A percentile compares a stretch with the other conserved stretches of the same genome.
Conservation (phyloP, 148 eudicot species). For the Agrostemma githago region DNA sequence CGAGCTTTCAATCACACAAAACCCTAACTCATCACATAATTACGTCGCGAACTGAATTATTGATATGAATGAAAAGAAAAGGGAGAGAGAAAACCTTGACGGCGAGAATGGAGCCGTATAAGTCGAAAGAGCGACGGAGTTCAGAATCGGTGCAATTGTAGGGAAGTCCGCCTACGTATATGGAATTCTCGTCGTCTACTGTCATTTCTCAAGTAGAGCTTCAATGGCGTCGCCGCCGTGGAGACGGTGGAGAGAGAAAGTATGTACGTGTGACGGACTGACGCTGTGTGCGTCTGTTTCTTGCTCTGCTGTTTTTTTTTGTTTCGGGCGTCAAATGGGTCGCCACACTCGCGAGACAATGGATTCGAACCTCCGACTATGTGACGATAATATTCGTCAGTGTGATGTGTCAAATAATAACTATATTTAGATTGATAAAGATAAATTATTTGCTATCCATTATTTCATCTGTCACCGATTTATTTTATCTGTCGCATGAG, state of each 20-base stretch:
- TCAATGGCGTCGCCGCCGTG: neutral
- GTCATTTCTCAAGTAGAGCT: conserved; percentile 39
- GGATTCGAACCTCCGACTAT: too few species aligned
- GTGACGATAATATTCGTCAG: too few species aligned
- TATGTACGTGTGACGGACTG: neutral
- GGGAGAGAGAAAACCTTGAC: conserved; percentile 53
- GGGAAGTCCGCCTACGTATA: conserved; percentile 83
- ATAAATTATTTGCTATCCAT: too few species aligned
- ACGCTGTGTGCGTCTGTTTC: too few species aligned
- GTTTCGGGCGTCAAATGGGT: too few species aligned
- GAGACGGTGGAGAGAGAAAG: conserved; percentile 1
- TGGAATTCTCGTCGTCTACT: conserved; percentile 68
- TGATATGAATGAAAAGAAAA: neutral
- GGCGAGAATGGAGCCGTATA: conserved; percentile 61
- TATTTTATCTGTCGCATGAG: too few species aligned
- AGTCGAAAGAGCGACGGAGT: conserved; percentile 55
- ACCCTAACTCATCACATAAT: neutral
- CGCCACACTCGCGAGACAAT: too few species aligned
- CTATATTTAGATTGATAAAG: too few species aligned
- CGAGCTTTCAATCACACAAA: neutral
- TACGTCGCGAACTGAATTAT: neutral
- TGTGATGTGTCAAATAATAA: too few species aligned
- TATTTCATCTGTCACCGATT: too few species aligned
- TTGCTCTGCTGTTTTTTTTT: too few species aligned
- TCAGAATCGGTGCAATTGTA: conserved; percentile 62